A percentile compares a stretch with the other conserved stretches of the same genome.
Conservation (phyloP, 1,284 basidiomycete genomes). For the Cutaneotrichosporon dermatis region DNA sequence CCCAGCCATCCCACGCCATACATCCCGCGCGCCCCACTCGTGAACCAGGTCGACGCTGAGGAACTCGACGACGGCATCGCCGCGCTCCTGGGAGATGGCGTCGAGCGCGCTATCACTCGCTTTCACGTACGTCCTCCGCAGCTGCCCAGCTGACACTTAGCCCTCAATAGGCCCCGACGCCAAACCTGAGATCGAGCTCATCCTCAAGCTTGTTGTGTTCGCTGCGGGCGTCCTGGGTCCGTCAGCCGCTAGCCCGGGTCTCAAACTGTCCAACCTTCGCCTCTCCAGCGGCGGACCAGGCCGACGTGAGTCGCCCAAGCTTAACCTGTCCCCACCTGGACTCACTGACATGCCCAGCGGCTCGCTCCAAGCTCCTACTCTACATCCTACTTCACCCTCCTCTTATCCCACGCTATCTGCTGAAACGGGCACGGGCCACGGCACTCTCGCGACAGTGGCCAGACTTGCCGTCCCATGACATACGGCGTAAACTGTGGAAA, state of each 20-base stretch:
- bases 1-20: constrained; percentile 3
- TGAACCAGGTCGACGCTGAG: constrained; percentile 89
- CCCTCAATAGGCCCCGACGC: constrained; percentile 61
- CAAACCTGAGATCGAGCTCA: constrained; percentile 73
- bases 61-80: constrained; percentile 87
- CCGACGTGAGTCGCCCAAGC: constrained; percentile 6
- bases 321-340: background rate
- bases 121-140: constrained; percentile 58
- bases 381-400: constrained; percentile 65
- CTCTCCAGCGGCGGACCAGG: constrained; percentile 24
- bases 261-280: constrained; percentile 78
- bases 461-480: constrained; percentile 73
- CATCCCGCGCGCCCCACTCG: constrained; percentile 59
- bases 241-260: constrained; percentile 74
- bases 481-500: constrained; percentile 71
- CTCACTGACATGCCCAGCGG: constrained; percentile 14
- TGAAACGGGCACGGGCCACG: constrained; percentile 65
- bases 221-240: constrained; percentile 82
- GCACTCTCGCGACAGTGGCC: constrained; percentile 84
- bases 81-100: constrained; percentile 72
- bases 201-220: constrained; percentile 74
- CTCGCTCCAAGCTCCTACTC: constrained; percentile 57
- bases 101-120: constrained; percentile 66
- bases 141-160: constrained; percentile 44
- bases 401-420: constrained; percentile 71